Conservation (phyloP, 306 rosid genomes). For the Neltuma alba region DNA sequence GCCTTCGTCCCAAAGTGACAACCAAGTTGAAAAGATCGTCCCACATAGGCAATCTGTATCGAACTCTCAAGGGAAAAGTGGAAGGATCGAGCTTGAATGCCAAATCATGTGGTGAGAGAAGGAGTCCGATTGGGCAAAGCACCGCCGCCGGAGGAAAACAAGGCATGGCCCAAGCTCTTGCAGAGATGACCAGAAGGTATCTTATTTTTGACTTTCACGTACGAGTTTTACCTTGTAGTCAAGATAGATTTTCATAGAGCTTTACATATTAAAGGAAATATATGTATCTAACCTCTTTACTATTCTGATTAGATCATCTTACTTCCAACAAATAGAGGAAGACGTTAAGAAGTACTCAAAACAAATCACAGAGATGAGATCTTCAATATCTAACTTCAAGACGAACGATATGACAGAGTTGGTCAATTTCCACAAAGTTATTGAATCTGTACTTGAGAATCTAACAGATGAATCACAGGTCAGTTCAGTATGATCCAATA, state of each 20-base stretch:
- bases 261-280: background rate
- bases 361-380: constrained; percentile 54
- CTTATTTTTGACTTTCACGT: no score
- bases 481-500: background rate
- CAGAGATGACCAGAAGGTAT: constrained; percentile 88
- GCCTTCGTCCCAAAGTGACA: constrained; percentile 52
- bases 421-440: constrained; percentile 60
- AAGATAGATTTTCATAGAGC: background rate
- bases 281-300: background rate
- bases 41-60: constrained; percentile 65
- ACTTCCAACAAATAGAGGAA: constrained; percentile 87
- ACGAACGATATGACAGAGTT: constrained; percentile 66
- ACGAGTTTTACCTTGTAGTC: no score
- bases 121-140: constrained; percentile 34
- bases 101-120: constrained; percentile 46
- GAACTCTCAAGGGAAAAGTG: constrained; percentile 71
- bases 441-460: constrained; percentile 73
- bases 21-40: constrained; percentile 80
- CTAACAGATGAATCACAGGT: constrained; percentile 90
- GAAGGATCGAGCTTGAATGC: constrained; percentile 65
- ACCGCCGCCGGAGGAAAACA: constrained; percentile 56
- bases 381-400: constrained; percentile 57
- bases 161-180: constrained; percentile 95
- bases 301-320: constrained; percentile 64
- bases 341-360: constrained; percentile 69